These are phyloP conservation scores for Phytophthora colocasiae DNA, from an alignment of 352 stramenopile species.

Conservation along the genomic window DNA sequence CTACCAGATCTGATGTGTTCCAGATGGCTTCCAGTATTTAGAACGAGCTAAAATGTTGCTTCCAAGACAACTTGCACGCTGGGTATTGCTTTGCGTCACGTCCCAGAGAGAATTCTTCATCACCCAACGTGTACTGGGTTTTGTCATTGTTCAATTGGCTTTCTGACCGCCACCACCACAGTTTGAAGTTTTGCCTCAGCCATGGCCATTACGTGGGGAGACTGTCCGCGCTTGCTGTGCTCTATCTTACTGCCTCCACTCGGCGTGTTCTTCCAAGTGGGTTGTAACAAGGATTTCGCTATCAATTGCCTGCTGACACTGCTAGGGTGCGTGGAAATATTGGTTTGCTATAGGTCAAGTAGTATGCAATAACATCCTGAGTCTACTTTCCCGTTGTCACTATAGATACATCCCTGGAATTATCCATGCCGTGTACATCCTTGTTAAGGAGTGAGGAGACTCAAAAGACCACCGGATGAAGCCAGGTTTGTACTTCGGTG, in stretches of 20 bases:
- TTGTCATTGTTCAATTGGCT: conserved; percentile 25
- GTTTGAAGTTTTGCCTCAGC: neutral
- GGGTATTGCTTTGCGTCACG: conserved; percentile 1
- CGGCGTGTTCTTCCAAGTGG: conserved; percentile 60
- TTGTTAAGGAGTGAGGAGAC: conserved; percentile 49
- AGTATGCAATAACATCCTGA: neutral
- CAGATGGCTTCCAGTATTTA: neutral
- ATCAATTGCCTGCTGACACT: conserved; percentile 73
- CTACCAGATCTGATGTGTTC: too few relatives aligned
- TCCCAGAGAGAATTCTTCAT: conserved; percentile 19
- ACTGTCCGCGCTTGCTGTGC: conserved; percentile 48
- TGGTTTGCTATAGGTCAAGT: neutral
- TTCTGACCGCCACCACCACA: neutral
- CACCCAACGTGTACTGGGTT: conserved; percentile 5
- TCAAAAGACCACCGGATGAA: neutral
- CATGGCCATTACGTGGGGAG: conserved; percentile 66
- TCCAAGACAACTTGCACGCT: too few relatives aligned
- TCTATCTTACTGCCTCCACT: conserved; percentile 54
- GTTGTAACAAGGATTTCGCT: conserved; percentile 61
- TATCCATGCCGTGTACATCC: conserved; percentile 63
- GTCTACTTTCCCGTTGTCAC: neutral
- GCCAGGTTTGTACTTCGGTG: neutral
- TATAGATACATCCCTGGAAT: conserved; percentile 64
- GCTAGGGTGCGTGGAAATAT: conserved; percentile 41
- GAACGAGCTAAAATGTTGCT: conserved; percentile 1